These are phyloP conservation scores for Ephemerocybe angulata DNA, from an alignment of 768 basidiomycete genomes.

Conservation along the genomic window DNA sequence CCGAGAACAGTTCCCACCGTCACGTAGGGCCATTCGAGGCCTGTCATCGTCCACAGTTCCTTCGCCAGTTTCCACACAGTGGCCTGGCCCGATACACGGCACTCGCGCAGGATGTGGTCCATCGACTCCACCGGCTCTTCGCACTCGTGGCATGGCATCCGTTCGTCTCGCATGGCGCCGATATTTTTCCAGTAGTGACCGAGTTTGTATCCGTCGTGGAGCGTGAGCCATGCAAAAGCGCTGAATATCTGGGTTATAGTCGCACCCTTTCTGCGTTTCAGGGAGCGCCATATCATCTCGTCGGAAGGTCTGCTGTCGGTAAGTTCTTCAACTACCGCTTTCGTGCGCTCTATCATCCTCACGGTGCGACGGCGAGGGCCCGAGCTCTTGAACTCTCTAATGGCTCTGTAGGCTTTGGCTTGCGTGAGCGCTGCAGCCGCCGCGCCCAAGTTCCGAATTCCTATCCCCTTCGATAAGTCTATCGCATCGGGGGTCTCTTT, in stretches of 20 bases:
- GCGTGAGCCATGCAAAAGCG: conserved; percentile 20
- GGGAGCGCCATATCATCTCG: background rate
- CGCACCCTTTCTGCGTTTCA: background rate
- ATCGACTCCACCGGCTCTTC: conserved; percentile 19
- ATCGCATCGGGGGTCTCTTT: no score
- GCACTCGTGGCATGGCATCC: conserved; percentile 12
- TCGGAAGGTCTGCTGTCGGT: background rate
- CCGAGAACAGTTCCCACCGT: background rate
- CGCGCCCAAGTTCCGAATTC: no score
- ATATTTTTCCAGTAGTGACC: conserved; percentile 26
- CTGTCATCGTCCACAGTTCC: conserved; percentile 15
- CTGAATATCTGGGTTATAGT: background rate
- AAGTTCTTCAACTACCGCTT: background rate
- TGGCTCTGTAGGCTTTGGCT: no score
- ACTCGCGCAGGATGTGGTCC: conserved; percentile 26
- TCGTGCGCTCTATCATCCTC: background rate
- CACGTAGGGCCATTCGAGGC: background rate
- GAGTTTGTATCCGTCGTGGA: conserved; percentile 19
- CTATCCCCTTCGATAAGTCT: no score
- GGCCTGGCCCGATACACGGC: conserved; percentile 18
- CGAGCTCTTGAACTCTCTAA: no score
- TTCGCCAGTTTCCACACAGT: conserved; percentile 20
- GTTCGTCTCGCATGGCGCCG: conserved; percentile 4
- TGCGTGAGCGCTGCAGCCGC: no score
- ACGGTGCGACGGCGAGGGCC: no score